A percentile compares a stretch with the other conserved stretches of the same genome.
Conservation (phyloP, 2,329 filamentous ascomycete genomes). For the Diaporthe caulivora region DNA sequence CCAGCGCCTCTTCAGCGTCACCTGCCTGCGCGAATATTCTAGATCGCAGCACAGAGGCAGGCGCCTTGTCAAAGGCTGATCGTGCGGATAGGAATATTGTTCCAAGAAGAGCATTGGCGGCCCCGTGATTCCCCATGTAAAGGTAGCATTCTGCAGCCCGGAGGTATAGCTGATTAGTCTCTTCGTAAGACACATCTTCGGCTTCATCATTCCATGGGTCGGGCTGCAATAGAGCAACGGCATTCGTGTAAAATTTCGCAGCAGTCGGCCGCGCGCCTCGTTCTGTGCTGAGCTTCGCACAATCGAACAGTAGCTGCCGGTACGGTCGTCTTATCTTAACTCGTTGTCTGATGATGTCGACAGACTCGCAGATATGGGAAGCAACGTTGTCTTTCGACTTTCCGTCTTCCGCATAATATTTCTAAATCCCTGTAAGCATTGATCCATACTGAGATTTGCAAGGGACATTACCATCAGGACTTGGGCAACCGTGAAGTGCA, state of each 20-base stretch:
- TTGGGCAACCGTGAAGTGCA: slow-evolving; percentile 92
- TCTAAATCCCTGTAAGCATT: slow-evolving; percentile 47
- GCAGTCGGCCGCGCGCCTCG: slow-evolving; percentile 87
- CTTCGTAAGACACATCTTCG: slow-evolving; percentile 84
- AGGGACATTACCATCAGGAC: slow-evolving; percentile 68
- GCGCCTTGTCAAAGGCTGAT: slow-evolving; percentile 82
- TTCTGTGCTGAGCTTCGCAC: slow-evolving; percentile 82
- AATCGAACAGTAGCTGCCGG: slow-evolving; percentile 81
- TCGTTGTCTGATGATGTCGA: slow-evolving; percentile 78
- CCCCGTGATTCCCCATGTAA: slow-evolving; percentile 74
- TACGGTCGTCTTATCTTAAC: slow-evolving; percentile 74
- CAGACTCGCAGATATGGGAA: slow-evolving; percentile 83
- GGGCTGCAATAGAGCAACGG: slow-evolving; percentile 82
- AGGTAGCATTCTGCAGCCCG: slow-evolving; percentile 86
- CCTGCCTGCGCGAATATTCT: slow-evolving; percentile 82
- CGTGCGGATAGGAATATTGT: slow-evolving; percentile 78
- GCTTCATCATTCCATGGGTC: slow-evolving; percentile 79
- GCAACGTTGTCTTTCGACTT: slow-evolving; percentile 79
- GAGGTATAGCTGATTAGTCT: slow-evolving; percentile 84
- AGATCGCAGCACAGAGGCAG: slow-evolving; percentile 85
- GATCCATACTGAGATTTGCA: background rate
- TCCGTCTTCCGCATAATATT: slow-evolving; percentile 73
- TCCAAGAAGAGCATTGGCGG: slow-evolving; percentile 76
- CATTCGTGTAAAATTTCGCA: slow-evolving; percentile 83
- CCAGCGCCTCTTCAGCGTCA: slow-evolving; percentile 76